Percentiles rank a stretch among this genome's conserved stretches.
Conservation (phyloP, 257 asterid species). For the Nicotiana benthamiana region DNA sequence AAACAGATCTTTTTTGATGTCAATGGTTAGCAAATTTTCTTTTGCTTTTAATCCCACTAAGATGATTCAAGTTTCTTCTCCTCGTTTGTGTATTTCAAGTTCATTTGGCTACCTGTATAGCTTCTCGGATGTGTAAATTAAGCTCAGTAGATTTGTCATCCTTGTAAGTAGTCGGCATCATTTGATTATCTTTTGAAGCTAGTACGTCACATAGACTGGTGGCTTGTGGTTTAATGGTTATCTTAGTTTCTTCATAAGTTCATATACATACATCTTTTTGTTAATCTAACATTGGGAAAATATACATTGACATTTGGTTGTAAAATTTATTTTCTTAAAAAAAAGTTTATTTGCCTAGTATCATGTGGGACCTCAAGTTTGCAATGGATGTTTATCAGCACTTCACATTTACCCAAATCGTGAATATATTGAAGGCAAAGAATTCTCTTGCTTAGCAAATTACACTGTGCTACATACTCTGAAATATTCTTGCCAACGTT, state of each 20-base stretch:
- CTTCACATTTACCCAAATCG: not conserved
- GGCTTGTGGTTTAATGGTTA: constrained; percentile 1
- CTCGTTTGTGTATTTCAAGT: not conserved
- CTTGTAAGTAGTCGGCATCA: not conserved
- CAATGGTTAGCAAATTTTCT: constrained; percentile 45
- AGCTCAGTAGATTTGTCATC: not conserved
- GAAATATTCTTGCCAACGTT: not conserved
- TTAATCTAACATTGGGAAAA: not conserved
- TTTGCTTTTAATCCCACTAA: not conserved
- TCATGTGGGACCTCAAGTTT: not conserved
- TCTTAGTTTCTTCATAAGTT: not conserved
- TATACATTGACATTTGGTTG: not conserved
- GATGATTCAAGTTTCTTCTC: not conserved
- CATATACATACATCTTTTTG: not conserved
- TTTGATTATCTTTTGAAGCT: not conserved
- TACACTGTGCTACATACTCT: not conserved
- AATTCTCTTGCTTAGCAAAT: not conserved
- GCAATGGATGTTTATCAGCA: not conserved
- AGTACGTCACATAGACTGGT: not conserved
- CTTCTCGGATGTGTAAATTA: not conserved
- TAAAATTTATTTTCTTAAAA: no score
- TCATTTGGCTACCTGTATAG: not conserved
- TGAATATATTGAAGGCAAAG: not conserved
- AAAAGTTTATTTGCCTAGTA: not conserved
- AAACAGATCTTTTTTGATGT: constrained; percentile 95